Percentiles rank a stretch among this genome's conserved stretches.
Conservation (phyloP, 306 rosid species). For the Astragalus membranaceus region DNA sequence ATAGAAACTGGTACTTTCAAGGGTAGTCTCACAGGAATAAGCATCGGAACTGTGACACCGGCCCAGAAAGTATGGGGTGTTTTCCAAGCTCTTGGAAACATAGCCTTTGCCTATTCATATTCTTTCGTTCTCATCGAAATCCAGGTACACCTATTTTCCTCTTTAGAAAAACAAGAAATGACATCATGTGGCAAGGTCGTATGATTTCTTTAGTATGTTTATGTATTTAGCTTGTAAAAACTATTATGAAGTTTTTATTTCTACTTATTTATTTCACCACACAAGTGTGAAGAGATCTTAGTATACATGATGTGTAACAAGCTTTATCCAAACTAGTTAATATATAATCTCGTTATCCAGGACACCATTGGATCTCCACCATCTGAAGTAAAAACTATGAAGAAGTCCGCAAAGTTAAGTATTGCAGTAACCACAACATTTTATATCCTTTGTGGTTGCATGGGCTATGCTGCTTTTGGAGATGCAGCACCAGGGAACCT, state of each 20-base stretch:
- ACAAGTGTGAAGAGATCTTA: neutral
- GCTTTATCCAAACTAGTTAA: neutral
- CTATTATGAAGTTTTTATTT: neutral
- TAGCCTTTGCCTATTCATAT: conserved; percentile 56
- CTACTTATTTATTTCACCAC: neutral
- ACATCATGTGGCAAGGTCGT: neutral
- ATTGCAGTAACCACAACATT: conserved; percentile 51
- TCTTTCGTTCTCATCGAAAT: conserved; percentile 51
- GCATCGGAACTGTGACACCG: conserved; percentile 31
- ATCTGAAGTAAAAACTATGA: conserved; percentile 74
- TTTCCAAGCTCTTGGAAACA: conserved; percentile 58
- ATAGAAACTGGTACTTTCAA: conserved; percentile 38
- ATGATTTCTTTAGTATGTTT: neutral
- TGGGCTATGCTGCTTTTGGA: conserved; percentile 83
- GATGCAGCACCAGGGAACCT: conserved; percentile 64
- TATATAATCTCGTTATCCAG: conserved; percentile 27
- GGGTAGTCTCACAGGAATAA: conserved; percentile 48
- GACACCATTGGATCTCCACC: conserved; percentile 74
- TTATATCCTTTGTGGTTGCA: conserved; percentile 73
- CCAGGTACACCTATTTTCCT: conserved; percentile 34
- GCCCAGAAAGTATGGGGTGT: conserved; percentile 45
- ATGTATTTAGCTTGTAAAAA: neutral
- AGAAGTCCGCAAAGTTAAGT: conserved; percentile 48
- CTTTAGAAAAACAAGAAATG: neutral
- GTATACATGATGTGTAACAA: neutral